Conservation (phyloP, 2,329 filamentous ascomycete species). For the Calonectria henricotiae region DNA sequence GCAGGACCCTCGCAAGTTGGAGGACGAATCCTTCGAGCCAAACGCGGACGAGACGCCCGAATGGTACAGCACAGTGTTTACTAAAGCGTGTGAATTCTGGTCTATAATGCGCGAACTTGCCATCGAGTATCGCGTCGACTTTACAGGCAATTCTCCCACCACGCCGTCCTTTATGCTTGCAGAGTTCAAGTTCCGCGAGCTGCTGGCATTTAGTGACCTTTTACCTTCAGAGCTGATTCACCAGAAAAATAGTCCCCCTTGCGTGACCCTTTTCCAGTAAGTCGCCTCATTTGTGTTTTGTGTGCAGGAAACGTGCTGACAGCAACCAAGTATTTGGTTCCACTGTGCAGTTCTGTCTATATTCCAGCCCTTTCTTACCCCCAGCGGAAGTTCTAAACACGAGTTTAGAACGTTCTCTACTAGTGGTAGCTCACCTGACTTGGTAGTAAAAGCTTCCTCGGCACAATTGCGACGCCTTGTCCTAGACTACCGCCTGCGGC, state of each 20-base stretch:
- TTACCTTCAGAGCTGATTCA: constrained; percentile 53
- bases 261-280: constrained; percentile 60
- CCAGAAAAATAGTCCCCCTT: constrained; percentile 52
- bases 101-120: constrained; percentile 57
- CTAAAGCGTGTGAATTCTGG: constrained; percentile 54
- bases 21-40: neutral
- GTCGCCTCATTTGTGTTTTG: constrained; percentile 29
- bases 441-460: constrained; percentile 57
- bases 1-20: neutral
- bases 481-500: constrained; percentile 56
- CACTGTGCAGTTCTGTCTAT: constrained; percentile 60
- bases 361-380: constrained; percentile 50
- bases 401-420: constrained; percentile 54
- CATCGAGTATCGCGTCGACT: constrained; percentile 50
- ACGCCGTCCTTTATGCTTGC: constrained; percentile 50
- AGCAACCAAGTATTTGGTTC: constrained; percentile 59
- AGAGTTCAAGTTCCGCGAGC: constrained; percentile 60
- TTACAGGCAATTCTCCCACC: constrained; percentile 24
- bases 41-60: neutral
- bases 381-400: neutral
- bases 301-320: neutral
- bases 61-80: constrained; percentile 8
- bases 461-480: constrained; percentile 60
- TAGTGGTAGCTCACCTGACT: constrained; percentile 48
- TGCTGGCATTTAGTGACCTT: constrained; percentile 59